These are phyloP conservation scores for Lumnitzera racemosa DNA, from an alignment of 345 rosid genomes.

Conservation along the genomic window DNA sequence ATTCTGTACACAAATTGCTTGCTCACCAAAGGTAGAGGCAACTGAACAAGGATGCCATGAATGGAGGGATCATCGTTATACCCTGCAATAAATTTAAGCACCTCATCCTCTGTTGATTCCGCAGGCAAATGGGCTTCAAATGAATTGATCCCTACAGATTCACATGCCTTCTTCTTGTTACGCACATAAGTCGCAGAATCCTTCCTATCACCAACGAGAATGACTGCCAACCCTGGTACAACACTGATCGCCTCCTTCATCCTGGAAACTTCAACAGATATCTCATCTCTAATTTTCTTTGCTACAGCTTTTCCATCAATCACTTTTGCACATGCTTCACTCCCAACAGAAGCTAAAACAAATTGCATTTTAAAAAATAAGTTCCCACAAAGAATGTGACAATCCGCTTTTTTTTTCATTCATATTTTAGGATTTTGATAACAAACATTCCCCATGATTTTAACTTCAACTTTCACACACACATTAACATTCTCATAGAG, in stretches of 20 bases:
- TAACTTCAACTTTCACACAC: no score
- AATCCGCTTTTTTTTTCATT: background rate
- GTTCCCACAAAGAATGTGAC: background rate
- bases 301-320: slow-evolving; percentile 79
- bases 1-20: background rate
- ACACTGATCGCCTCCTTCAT: slow-evolving; percentile 70
- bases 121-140: slow-evolving; percentile 53
- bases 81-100: slow-evolving; percentile 43
- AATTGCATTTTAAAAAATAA: background rate
- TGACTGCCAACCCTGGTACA: slow-evolving; percentile 78
- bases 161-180: slow-evolving; percentile 87
- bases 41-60: slow-evolving; percentile 90
- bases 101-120: slow-evolving; percentile 56
- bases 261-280: slow-evolving; percentile 49
- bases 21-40: slow-evolving; percentile 72
- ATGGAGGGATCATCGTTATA: slow-evolving; percentile 65
- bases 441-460: no score
- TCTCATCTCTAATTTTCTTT: slow-evolving; percentile 61
- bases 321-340: slow-evolving; percentile 40
- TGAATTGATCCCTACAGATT: slow-evolving; percentile 68
- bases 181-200: slow-evolving; percentile 83
- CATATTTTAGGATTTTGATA: background rate
- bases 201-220: slow-evolving; percentile 74
- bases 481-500: no score
- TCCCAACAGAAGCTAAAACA: slow-evolving; percentile 12